phyloP scores from a whole-genome alignment of 2,329 filamentous ascomycete species.

The Colletotrichum costaricense region DNA sequence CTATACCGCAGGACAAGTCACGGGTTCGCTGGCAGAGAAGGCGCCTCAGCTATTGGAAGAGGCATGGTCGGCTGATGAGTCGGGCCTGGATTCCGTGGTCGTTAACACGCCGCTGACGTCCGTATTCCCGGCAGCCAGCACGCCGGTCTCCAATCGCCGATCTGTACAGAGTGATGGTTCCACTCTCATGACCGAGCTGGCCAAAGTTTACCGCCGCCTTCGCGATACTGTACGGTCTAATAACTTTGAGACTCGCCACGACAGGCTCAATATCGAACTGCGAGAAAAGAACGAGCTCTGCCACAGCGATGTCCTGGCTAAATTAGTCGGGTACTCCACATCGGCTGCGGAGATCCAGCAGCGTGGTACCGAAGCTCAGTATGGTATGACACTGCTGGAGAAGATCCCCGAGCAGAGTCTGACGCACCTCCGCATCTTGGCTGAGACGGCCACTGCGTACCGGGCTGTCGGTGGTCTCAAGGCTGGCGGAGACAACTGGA shows the following conservation, averaged over 20 bases:
- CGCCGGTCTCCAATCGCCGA: conserved; percentile 48
- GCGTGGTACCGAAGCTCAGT: conserved; percentile 81
- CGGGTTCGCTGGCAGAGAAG: conserved; percentile 53
- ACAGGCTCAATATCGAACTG: conserved; percentile 42
- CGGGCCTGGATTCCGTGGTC: conserved; percentile 45
- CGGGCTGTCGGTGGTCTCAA: conserved; percentile 79
- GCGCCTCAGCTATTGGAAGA: conserved; percentile 50
- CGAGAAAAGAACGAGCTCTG: conserved; percentile 57
- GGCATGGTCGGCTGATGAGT: conserved; percentile 54
- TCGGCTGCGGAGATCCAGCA: conserved; percentile 92
- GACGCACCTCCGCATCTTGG: conserved; percentile 87
- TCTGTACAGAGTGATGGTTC: conserved; percentile 46
- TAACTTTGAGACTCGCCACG: conserved; percentile 55
- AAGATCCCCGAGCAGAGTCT: conserved; percentile 86
- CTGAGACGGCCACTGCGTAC: conserved; percentile 90
- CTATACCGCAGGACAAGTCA: conserved; percentile 52
- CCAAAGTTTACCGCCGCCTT: conserved; percentile 70
- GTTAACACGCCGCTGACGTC: conserved; percentile 56
- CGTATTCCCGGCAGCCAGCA: conserved; percentile 51
- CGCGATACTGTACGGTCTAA: conserved; percentile 69
- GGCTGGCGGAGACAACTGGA: conserved; percentile 67
- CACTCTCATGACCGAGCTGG: conserved; percentile 64
- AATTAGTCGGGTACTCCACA: conserved; percentile 84
- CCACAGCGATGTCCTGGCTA: conserved; percentile 69
- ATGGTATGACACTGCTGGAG: conserved; percentile 80